Evolutionary conservation across 331 rosid genomes (phyloP), one percentile per base, ranked within the genome.

Genomic region (Telfairia occidentalis): DNA sequence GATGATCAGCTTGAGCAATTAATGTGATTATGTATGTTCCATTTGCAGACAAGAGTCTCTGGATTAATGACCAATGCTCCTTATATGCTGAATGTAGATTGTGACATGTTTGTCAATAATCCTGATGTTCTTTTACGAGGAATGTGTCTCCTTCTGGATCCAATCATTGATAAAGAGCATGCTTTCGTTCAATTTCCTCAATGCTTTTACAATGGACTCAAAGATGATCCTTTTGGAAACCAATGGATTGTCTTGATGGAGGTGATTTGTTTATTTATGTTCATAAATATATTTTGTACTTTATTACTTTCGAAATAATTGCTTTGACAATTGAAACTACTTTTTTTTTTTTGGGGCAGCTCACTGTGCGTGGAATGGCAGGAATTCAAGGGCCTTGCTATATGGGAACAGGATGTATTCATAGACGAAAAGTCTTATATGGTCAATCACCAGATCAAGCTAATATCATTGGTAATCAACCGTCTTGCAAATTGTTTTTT

Each of bases 361-460:
- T 69, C 16, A 1, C 4, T 35, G 0, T 26, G 3, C 6, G 24
- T 3, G 74, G 74, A 45, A 15, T 26, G 52, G 57, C 74, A 15
- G 74, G 74, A 43, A 4, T 45, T 45, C 74, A 69, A 69, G 74
- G 74, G 55, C 57, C 74, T 69, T 11, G 35, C 0, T 69, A 69
- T 13, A 69, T 69, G 40, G 74, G 57, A 69, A 69, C 74, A 15
- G 74, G 74, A 45, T 69, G 74, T 1, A 26, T 69, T 8, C 74
- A 69, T 69, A 43, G 74, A 26, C 38, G 74, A 26, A 69, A 69
- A 13, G 74, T 45, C 8, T 6, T 69, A 0, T 69, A 69, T 6
- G 74, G 74, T 69, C 57, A 45, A 69, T 69, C 74, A 15, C 74
- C 38, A 15, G 0, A 45, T 13, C 57, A 45, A 42, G 26, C 74